These are phyloP conservation scores for Croton setiger DNA, from an alignment of 441 rosid species.

Conservation along the genomic window DNA sequence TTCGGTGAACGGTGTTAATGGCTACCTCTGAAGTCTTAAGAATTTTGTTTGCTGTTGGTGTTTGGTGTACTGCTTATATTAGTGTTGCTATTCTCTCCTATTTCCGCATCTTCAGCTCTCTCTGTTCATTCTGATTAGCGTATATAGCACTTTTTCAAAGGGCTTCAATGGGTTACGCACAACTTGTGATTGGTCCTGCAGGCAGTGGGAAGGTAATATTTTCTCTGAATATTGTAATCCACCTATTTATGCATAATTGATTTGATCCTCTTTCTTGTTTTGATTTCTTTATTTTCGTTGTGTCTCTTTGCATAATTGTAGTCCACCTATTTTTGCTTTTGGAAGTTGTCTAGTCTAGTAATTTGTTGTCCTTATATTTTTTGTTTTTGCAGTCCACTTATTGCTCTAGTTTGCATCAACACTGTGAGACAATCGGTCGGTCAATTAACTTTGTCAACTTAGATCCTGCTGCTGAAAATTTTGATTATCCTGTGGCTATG, in stretches of 20 bases:
- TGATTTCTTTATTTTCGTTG: neutral
- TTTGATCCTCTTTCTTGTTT: conserved; percentile 1
- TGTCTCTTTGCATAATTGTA: neutral
- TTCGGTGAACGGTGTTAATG: conserved; percentile 41
- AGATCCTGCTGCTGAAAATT: conserved; percentile 92
- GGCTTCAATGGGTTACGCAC: conserved; percentile 70
- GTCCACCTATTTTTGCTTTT: neutral
- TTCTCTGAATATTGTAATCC: neutral
- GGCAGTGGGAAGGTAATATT: conserved; percentile 74
- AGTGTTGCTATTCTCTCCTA: conserved; percentile 62
- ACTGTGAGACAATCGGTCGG: conserved; percentile 61
- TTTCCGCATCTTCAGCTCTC: conserved; percentile 46
- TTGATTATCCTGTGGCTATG: conserved; percentile 84
- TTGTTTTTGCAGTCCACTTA: conserved; percentile 63
- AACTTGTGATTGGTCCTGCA: conserved; percentile 77
- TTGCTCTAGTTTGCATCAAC: conserved; percentile 67
- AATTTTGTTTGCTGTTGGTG: conserved; percentile 53
- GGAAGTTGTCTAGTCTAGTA: no score
- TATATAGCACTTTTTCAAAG: conserved; percentile 6
- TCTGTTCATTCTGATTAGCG: conserved; percentile 35
- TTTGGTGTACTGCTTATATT: conserved; percentile 84
- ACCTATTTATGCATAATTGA: neutral
- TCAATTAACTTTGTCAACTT: conserved; percentile 70
- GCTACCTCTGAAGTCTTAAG: conserved; percentile 46
- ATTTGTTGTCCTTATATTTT: neutral